Evolutionary conservation across 805 yeast genomes (phyloP), one percentile per base, ranked within the genome.

Genomic region (Lachancea lanzarotensis): DNA sequence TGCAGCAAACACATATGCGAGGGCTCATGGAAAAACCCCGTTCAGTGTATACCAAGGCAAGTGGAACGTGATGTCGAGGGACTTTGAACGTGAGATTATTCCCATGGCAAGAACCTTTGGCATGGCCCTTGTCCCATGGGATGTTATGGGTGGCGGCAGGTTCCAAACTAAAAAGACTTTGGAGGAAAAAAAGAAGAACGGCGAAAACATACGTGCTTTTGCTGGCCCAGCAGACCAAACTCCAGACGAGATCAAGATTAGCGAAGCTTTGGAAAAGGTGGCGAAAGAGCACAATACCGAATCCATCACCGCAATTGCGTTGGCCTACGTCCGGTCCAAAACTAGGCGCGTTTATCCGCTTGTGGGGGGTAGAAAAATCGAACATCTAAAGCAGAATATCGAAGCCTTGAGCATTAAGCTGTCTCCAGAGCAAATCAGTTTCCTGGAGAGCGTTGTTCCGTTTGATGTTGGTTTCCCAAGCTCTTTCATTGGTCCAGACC

Each of bases 81-180:
- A 52, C 39, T 52, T 55, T 38, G 59, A 55, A 38, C 50, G 59
- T 13, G 59, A 55, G 5, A 55, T 55, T 25, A 41, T 55, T n/a
- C 59, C 59, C 7, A 55, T 55, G 59, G 52, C 50, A 10, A 43
- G 47, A 19, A 47, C 43, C 35, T 50, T 47, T 35, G 59, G 59
- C 6, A 55, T 55, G 59, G 59, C 56, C 3, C 45, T 55, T 3
- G 53, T 45, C 2, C 59, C 59, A 9, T 55, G 59, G 58, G 59
- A 46, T 30, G 52, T 47, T 5, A 35, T 55, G 17, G 60, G 59
- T 11, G 46, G 51, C 10, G 59, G 59, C 7, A 38, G 42, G 22
- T 56, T 55, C 48, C 48, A 52, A 42, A 52, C 50, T 7, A 42
- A 40, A 27, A 44, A 52, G 48, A 45, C 45, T 11, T 29, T 55